Conservation (phyloP, 176 grass and related monocot genomes). For the Eleusine indica region DNA sequence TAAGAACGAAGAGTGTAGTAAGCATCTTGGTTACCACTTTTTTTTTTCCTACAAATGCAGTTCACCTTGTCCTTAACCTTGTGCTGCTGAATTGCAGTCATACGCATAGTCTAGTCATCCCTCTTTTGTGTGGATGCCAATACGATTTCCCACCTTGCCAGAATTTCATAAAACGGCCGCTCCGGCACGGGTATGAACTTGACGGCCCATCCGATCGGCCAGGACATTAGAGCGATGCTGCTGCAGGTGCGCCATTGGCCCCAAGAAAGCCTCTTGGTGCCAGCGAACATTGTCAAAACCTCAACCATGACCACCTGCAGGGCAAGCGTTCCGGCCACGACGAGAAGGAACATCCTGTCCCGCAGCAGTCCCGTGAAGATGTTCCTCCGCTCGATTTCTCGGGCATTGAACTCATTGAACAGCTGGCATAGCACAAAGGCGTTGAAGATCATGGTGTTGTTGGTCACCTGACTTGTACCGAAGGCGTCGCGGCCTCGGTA, state of each 20-base stretch:
- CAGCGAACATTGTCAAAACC: conserved; percentile 68
- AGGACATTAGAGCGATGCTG: conserved; percentile 65
- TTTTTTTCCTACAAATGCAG: too few relatives aligned
- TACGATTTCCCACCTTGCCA: background rate
- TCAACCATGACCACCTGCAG: conserved; percentile 90
- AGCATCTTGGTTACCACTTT: too few relatives aligned
- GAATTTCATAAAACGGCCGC: conserved; percentile 12
- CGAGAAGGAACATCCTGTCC: conserved; percentile 73
- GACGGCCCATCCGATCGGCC: conserved; percentile 73
- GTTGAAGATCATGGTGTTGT: conserved; percentile 87
- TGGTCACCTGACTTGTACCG: conserved; percentile 44
- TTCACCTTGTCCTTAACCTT: too few relatives aligned
- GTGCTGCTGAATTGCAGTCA: too few relatives aligned
- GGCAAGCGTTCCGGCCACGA: conserved; percentile 55
- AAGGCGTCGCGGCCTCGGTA: conserved; percentile 44
- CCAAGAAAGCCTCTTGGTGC: conserved; percentile 62
- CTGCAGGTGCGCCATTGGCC: conserved; percentile 71
- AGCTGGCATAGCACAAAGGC: conserved; percentile 90
- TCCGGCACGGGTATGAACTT: conserved; percentile 69
- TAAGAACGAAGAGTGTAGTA: too few relatives aligned
- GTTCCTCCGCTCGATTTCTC: conserved; percentile 77
- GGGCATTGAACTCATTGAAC: conserved; percentile 90
- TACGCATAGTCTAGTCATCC: too few relatives aligned
- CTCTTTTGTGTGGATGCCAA: background rate
- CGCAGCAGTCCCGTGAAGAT: conserved; percentile 62